Evolutionary conservation across 371 early-diverging fungal genomes (phyloP).

Genomic region (Dichotomocladium elegans): DNA sequence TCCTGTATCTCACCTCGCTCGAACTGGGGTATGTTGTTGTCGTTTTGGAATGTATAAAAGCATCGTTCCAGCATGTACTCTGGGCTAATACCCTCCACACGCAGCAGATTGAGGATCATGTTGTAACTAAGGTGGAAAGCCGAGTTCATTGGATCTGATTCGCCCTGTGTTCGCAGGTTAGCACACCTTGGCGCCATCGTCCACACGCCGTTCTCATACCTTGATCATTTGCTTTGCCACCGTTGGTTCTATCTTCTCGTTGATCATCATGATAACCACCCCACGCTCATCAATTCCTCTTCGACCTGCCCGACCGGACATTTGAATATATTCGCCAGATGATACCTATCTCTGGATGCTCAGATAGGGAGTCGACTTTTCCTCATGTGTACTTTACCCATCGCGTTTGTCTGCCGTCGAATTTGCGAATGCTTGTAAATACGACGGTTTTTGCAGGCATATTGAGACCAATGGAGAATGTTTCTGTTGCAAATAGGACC

Average conservation of each 20-base stretch:
- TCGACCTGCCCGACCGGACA: slow-evolving; percentile 98
- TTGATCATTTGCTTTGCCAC: slow-evolving; percentile 94
- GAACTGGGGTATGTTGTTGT: slow-evolving; percentile 76
- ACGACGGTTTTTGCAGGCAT: slow-evolving; percentile 99
- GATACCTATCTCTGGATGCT: slow-evolving; percentile 9
- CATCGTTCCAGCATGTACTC: slow-evolving; percentile 93
- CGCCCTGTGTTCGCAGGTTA: slow-evolving; percentile 67
- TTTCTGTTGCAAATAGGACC: slow-evolving; percentile 99
- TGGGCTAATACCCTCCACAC: slow-evolving; percentile 96
- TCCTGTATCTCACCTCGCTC: slow-evolving; percentile 40
- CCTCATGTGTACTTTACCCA: slow-evolving; percentile 43
- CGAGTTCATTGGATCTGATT: slow-evolving; percentile 91
- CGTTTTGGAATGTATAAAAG: slow-evolving; percentile 97
- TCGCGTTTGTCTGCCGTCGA: slow-evolving; percentile 90
- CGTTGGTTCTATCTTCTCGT: slow-evolving; percentile 93
- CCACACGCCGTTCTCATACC: too few species aligned
- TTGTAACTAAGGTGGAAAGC: slow-evolving; percentile 99
- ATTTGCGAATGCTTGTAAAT: slow-evolving; percentile 97
- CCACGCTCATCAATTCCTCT: slow-evolving; percentile 98
- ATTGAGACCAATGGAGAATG: slow-evolving; percentile 99
- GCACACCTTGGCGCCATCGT: too few species aligned
- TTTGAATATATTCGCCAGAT: slow-evolving; percentile 99
- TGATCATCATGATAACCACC: slow-evolving; percentile 96
- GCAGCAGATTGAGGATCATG: slow-evolving; percentile 97
- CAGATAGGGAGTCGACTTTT: not conserved